Evolutionary conservation across 305 asterid genomes (phyloP).

Genomic region (Fraxinus sp.): DNA sequence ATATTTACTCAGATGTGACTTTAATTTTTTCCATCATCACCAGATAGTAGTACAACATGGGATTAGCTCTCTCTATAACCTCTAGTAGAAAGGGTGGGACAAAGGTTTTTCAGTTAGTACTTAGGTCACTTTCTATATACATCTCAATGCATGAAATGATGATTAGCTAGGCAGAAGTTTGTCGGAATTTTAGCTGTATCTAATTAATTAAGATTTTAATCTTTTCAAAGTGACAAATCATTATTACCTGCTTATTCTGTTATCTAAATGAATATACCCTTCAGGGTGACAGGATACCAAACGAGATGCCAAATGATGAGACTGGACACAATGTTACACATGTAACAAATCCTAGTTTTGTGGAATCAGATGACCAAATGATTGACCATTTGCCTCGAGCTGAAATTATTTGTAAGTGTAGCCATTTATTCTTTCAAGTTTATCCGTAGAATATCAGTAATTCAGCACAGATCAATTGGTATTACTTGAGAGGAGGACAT

Average conservation of each 20-base stretch:
- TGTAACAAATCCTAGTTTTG: conserved; percentile 34
- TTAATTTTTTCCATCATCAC: neutral
- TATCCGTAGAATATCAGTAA: conserved; percentile 17
- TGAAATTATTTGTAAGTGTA: conserved; percentile 62
- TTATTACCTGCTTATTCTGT: conserved; percentile 9
- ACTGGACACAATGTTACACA: conserved; percentile 49
- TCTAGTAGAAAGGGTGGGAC: neutral
- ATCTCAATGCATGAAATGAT: neutral
- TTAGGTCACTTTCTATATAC: neutral
- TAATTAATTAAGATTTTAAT: neutral
- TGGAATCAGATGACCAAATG: conserved; percentile 43
- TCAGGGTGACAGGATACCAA: conserved; percentile 62
- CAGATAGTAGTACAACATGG: neutral
- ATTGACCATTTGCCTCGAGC: conserved; percentile 54
- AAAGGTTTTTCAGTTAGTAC: neutral
- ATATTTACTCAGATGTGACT: neutral
- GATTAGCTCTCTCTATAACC: neutral
- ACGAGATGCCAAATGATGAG: conserved; percentile 43
- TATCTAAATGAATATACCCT: conserved; percentile 26
- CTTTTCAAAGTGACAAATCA: neutral
- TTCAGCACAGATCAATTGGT: neutral
- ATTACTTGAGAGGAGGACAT: neutral
- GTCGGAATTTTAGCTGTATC: conserved; percentile 8
- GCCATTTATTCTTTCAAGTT: conserved; percentile 16
- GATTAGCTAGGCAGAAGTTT: conserved; percentile 1